Conservation (phyloP, 176 grass and related monocot species). For the Oryza punctata region DNA sequence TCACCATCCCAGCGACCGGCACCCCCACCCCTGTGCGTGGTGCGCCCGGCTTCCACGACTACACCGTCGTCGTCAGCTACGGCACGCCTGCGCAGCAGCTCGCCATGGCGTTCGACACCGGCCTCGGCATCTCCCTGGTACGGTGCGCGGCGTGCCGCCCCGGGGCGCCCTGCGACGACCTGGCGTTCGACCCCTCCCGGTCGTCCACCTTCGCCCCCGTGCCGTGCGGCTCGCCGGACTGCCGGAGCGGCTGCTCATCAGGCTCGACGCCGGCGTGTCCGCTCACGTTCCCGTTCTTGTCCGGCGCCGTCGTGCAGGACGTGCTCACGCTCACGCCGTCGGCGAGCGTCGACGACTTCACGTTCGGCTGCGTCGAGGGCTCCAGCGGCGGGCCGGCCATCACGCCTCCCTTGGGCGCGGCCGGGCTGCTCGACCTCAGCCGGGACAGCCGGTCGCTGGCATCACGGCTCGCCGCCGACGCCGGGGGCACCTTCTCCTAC, state of each 20-base stretch:
- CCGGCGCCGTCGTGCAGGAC: not conserved
- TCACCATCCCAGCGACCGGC: not conserved
- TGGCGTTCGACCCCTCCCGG: not conserved
- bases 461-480: not conserved
- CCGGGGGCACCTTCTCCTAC: slow-evolving; percentile 61
- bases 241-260: not conserved
- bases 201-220: not conserved
- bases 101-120: not conserved
- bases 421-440: slow-evolving; percentile 48
- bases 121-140: not conserved
- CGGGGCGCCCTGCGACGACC: not conserved
- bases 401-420: not conserved
- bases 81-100: slow-evolving; percentile 14
- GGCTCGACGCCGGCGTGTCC: too few species aligned
- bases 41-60: not conserved
- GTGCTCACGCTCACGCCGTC: not conserved
- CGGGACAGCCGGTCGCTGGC: slow-evolving; percentile 47
- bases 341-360: not conserved
- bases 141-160: not conserved
- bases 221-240: not conserved
- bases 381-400: too few species aligned
- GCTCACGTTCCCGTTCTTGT: too few species aligned
- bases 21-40: too few species aligned
- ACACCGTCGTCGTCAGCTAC: not conserved
- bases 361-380: not conserved